These are phyloP conservation scores for Boletus pseudopeckii DNA, from an alignment of 768 basidiomycete genomes.

Conservation along the genomic window DNA sequence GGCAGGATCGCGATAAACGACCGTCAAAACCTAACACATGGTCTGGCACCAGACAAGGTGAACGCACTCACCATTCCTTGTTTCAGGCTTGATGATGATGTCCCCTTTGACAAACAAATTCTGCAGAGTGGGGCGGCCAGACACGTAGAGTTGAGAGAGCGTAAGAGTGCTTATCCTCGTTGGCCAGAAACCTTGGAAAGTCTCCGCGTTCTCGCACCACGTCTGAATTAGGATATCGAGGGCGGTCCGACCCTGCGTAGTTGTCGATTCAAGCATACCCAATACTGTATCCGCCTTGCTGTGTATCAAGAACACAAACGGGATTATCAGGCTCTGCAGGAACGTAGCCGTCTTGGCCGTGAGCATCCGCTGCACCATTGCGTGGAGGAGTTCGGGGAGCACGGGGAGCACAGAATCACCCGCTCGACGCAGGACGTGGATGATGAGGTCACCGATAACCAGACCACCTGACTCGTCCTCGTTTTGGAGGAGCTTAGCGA, in stretches of 20 bases:
- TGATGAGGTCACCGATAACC: conserved; percentile 91
- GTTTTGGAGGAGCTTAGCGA: conserved; percentile 72
- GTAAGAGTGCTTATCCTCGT: conserved; percentile 82
- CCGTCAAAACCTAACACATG: conserved; percentile 12
- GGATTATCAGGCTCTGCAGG: conserved; percentile 87
- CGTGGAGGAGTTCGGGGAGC: conserved; percentile 81
- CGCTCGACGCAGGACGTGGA: conserved; percentile 84
- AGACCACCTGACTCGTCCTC: conserved; percentile 92
- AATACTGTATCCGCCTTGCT: conserved; percentile 82
- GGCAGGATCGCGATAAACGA: conserved; percentile 22
- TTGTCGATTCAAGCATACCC: conserved; percentile 67
- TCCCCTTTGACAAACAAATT: conserved; percentile 84
- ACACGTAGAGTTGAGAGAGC: conserved; percentile 67
- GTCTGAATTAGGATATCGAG: conserved; percentile 87
- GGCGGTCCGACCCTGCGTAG: conserved; percentile 56
- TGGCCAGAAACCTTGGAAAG: conserved; percentile 95
- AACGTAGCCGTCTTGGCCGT: conserved; percentile 89
- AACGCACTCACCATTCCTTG: conserved; percentile 66
- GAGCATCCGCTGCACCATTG: conserved; percentile 77
- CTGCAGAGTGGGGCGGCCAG: conserved; percentile 63
- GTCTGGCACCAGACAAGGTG: conserved; percentile 6
- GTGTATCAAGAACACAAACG: conserved; percentile 91
- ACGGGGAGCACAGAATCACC: conserved; percentile 80
- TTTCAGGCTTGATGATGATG: conserved; percentile 78
- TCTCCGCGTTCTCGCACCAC: conserved; percentile 94